A percentile compares a stretch with the other conserved stretches of the same genome.
Conservation (phyloP, 2,329 filamentous ascomycete species). For the Acrodontium crateriforme region DNA sequence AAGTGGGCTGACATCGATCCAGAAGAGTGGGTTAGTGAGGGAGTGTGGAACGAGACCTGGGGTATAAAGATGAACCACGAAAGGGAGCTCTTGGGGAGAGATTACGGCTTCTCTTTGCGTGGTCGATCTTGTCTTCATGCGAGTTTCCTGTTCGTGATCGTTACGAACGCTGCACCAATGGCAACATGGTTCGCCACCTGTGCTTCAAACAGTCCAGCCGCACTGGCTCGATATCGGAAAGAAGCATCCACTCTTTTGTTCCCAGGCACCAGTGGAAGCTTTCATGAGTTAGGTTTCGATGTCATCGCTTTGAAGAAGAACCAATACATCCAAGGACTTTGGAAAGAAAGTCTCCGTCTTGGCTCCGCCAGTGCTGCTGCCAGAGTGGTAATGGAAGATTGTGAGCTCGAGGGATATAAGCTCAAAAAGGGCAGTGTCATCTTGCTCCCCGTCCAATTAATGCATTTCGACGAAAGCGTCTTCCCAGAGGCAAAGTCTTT, state of each 20-base stretch:
- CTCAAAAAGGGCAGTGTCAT: constrained; percentile 3
- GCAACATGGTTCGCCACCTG: constrained; percentile 1
- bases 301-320: background rate
- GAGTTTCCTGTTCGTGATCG: constrained; percentile 7
- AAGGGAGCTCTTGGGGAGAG: constrained; percentile 3
- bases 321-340: constrained; percentile 3
- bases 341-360: constrained; percentile 4
- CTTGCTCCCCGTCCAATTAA: constrained; percentile 2
- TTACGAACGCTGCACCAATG: constrained; percentile 2
- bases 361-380: constrained; percentile 4
- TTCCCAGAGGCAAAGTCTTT: constrained; percentile 2
- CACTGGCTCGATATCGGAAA: background rate
- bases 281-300: constrained; percentile 1
- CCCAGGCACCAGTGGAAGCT: too few relatives aligned
- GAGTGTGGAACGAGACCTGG: constrained; percentile 5
- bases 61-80: constrained; percentile 7
- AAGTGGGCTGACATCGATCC: constrained; percentile 4
- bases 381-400: constrained; percentile 5
- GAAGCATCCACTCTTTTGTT: background rate
- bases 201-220: constrained; percentile 1
- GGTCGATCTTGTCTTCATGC: constrained; percentile 6
- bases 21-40: constrained; percentile 1
- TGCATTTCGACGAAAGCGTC: constrained; percentile 3
- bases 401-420: constrained; percentile 4
- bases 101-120: constrained; percentile 4